Evolutionary conservation across 2,329 filamentous ascomycete genomes (phyloP), one percentile per base, ranked within the genome.

Genomic region (Basipetospora sp.): DNA sequence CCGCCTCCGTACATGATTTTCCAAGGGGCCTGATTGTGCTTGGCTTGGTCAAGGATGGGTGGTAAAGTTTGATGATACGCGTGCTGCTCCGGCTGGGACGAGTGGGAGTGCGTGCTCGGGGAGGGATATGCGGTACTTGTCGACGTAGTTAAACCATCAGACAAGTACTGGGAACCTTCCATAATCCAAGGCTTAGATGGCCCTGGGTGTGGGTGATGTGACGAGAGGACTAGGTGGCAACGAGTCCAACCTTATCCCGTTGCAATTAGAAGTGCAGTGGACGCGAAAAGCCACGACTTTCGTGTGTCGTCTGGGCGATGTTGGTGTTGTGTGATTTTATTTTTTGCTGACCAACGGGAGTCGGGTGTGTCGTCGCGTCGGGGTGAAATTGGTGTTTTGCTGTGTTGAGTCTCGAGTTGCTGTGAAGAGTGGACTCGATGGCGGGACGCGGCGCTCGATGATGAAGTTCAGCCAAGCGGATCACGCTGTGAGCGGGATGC

Each of bases 91-190:
- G 33, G 39, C 27, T 41, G 39, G 9, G 38, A 17, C 8, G 33
- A 25, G 34, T 36, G 34, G 11, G 39, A 37, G 9, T 31, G 39
- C 19, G 34, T 37, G 20, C 31, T 33, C 19, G 39, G 39, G 17
- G 39, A 37, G 26, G 39, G 39, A 33, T 41, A 41, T 9, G 34
- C 33, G 17, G 30, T 33, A 29, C 31, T 40, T 31, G 38, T 26
- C 13, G 38, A 35, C 15, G 39, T 30, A 20, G 39, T 18, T 66
- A 71, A 64, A 59, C 60, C 63, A 63, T 70, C 67, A 57, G 66
- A 59, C 56, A 62, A 62, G 51, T 67, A 69, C 48, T 65, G 63
- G 53, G 60, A 59, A 57, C 62, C 62, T 63, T 71, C 67, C 67
- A 71, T 71, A 58, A 59, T 65, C 31, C 36, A 22, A 27, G 16